phyloP scores from a whole-genome alignment of 1,139 yeast genomes.

The Candida glucosophila region DNA sequence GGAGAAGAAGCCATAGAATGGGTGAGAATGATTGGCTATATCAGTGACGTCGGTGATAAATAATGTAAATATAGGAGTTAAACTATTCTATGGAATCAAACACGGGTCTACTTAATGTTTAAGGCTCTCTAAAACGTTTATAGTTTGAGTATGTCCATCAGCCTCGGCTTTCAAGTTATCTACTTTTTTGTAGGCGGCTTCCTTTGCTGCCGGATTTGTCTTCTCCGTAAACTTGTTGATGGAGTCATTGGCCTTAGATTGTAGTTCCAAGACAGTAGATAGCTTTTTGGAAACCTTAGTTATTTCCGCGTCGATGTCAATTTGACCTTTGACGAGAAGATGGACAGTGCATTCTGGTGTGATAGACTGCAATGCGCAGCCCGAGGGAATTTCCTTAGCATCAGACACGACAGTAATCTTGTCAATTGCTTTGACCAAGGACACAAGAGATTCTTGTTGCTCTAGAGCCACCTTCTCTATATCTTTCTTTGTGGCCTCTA shows the following conservation, averaged over 20 bases:
- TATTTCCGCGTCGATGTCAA: conserved; percentile 88
- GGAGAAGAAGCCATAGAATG: too few relatives aligned
- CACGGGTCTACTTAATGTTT: conserved; percentile 46
- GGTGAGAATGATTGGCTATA: too few relatives aligned
- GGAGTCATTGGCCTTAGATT: conserved; percentile 29
- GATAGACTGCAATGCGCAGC: conserved; percentile 81
- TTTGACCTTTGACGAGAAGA: conserved; percentile 86
- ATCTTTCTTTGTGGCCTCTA: conserved; percentile 52
- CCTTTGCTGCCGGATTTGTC: conserved; percentile 78
- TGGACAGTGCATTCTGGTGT: conserved; percentile 79
- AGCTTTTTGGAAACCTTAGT: conserved; percentile 73
- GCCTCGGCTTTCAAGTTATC: conserved; percentile 78
- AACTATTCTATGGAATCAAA: too few relatives aligned
- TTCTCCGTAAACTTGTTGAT: conserved; percentile 74
- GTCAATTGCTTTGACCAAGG: conserved; percentile 86
- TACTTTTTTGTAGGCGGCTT: conserved; percentile 58
- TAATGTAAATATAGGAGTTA: too few relatives aligned
- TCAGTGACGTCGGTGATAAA: too few relatives aligned
- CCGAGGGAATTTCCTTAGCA: conserved; percentile 60
- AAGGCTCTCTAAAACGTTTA: conserved; percentile 64
- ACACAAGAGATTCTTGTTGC: conserved; percentile 78
- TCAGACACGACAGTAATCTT: conserved; percentile 53
- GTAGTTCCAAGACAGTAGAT: conserved; percentile 46
- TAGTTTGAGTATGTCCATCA: conserved; percentile 74
- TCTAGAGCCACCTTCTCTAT: conserved; percentile 46